These are phyloP conservation scores for Candida parachauliodes DNA, from an alignment of 805 yeast species.

Conservation along the genomic window DNA sequence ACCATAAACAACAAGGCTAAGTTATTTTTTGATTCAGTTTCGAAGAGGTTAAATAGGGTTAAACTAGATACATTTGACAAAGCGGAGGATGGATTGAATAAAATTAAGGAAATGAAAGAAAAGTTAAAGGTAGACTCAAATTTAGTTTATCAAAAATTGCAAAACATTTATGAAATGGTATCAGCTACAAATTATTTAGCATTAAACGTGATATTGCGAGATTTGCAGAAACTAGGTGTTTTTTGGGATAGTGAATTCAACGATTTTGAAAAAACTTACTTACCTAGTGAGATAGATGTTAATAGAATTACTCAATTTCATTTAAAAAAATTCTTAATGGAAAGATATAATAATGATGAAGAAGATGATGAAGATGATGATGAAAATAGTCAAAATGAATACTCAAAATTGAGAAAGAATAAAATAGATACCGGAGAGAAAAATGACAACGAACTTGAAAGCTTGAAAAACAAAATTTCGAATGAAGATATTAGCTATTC, in stretches of 20 bases:
- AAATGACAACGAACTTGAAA: not conserved
- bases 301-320: constrained; percentile 87
- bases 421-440: too few relatives aligned
- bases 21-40: constrained; percentile 69
- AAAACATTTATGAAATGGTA: constrained; percentile 51
- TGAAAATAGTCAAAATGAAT: not conserved
- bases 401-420: not conserved
- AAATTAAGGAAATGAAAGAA: constrained; percentile 55
- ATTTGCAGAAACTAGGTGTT: constrained; percentile 76
- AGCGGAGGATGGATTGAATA: constrained; percentile 61
- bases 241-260: constrained; percentile 83
- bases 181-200: constrained; percentile 64
- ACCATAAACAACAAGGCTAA: constrained; percentile 51
- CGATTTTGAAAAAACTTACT: constrained; percentile 70
- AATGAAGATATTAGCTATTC: constrained; percentile 1
- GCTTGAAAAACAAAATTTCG: not conserved
- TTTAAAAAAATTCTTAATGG: constrained; percentile 68
- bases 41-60: constrained; percentile 68
- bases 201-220: constrained; percentile 65
- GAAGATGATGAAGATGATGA: not conserved
- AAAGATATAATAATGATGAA: constrained; percentile 30
- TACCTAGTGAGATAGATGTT: constrained; percentile 92
- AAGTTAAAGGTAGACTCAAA: constrained; percentile 50
- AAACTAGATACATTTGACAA: constrained; percentile 70
- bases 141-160: constrained; percentile 42